Conservation (phyloP, 164 flowering plant genomes). For the Umbellularia californica region DNA sequence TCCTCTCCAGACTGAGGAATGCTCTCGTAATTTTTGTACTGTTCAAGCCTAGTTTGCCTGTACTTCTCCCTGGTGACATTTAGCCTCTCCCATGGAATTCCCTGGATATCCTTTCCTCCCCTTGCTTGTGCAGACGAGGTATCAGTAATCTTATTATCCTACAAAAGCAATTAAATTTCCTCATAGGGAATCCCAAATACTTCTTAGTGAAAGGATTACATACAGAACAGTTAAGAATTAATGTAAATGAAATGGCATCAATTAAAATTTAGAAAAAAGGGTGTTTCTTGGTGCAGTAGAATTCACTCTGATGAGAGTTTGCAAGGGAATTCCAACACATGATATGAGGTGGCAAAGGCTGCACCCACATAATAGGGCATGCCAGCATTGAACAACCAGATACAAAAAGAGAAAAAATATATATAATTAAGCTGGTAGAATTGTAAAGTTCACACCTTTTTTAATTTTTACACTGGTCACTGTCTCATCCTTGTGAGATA, state of each 20-base stretch:
- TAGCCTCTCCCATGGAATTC: constrained; percentile 85
- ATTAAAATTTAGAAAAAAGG: not conserved
- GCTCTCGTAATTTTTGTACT: constrained; percentile 85
- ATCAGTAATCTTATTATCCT: constrained; percentile 54
- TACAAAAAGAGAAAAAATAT: not conserved
- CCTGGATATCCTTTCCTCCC: constrained; percentile 78
- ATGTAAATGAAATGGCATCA: not conserved
- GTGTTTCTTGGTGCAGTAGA: not conserved
- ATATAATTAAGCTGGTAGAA: not conserved
- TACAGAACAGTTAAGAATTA: not conserved
- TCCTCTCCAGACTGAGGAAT: constrained; percentile 69
- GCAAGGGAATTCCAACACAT: not conserved
- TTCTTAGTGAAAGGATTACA: not conserved
- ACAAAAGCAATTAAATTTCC: constrained; percentile 10
- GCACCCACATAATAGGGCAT: not conserved
- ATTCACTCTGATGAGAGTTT: not conserved
- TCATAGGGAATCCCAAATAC: not conserved
- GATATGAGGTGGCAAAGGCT: not conserved
- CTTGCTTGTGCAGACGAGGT: constrained; percentile 77
- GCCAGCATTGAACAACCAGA: not conserved
- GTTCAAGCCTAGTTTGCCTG: constrained; percentile 73
- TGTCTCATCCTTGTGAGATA: not conserved
- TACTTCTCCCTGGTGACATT: constrained; percentile 70
- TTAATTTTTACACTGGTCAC: not conserved
- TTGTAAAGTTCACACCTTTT: not conserved